Base-by-base conservation (phyloP, 2,329 filamentous ascomycete species). In the Fusarium penzigii region DNA sequence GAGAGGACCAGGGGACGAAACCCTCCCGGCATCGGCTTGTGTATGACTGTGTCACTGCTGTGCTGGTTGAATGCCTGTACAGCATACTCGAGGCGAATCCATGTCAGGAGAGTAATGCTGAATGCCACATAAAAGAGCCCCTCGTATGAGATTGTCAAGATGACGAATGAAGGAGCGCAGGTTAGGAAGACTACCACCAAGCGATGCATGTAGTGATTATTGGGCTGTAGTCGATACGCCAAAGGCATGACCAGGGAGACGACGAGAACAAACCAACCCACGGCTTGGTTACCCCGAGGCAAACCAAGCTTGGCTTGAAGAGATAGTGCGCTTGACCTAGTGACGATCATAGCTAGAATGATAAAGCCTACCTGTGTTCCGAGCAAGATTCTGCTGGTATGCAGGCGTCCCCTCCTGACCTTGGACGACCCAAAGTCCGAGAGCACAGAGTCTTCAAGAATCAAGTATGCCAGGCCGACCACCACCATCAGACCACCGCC, bases 81-180 rank as follows among this genome's bases (percentile, higher is more conserved):
- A 49, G 84, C 85, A 68, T 95, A 89, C 70, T 99, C 94, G 2
- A 99, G 80, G n/a, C 87, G 85, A 34, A 97, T 90, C 94, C 94
- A 99, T 49, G 87, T 86, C 46, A 96, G 79, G 6, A 99, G 76
- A 17, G 87, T 89, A 48, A 88, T 77, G 66, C 87, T 92, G 72
- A 97, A 99, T 11, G 88, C 85, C 53, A 97, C 84, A 72, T 97
- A 99, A 71, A 99, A 99, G 2, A 99, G 80, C 0, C 93, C 93
- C 72, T 99, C 94, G 74, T 96, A 99, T 1, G 93, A 97, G 63
- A 97, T 97, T 8, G 92, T 96, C 46, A 99, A 83, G 65, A 99
- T 93, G 67, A 99, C 88, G 72, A 97, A 99, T 2, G 89, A 88
- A 0, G 94, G 94, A 0, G 93, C 89, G 68, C 95, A 97, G 6